Conservation (phyloP, 2,329 filamentous ascomycete genomes). For the Pseudogymnoascus sp. region DNA sequence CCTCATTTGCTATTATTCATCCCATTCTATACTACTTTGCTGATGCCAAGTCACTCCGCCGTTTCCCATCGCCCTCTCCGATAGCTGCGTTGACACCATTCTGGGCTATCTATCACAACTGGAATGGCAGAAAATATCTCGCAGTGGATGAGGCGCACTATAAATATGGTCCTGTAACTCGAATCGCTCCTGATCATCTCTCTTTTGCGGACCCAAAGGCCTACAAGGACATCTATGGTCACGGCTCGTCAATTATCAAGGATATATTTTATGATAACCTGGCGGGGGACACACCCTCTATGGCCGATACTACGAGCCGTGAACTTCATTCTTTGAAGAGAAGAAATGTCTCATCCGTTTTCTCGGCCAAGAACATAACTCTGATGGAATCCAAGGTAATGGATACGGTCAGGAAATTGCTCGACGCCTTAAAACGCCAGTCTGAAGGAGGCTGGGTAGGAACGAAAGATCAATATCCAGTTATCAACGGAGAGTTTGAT, state of each 20-base stretch:
- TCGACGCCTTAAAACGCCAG: background rate
- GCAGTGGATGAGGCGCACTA: background rate
- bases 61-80: background rate
- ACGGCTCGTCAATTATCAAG: constrained; percentile 18
- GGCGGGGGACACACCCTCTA: constrained; percentile 13
- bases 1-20: background rate
- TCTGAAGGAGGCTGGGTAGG: background rate
- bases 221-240: constrained; percentile 31
- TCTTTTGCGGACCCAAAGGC: constrained; percentile 27
- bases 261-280: constrained; percentile 16
- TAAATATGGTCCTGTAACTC: background rate
- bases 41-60: background rate
- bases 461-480: constrained; percentile 9
- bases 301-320: constrained; percentile 7
- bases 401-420: background rate
- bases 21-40: background rate
- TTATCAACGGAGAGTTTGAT: constrained; percentile 15
- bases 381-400: constrained; percentile 16
- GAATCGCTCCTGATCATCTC: constrained; percentile 24
- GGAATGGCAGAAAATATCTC: background rate
- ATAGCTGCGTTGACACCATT: background rate
- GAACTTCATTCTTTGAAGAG: constrained; percentile 12
- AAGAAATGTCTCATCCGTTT: constrained; percentile 15
- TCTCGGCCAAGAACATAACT: constrained; percentile 19
- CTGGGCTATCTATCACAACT: background rate